Evolutionary conservation across 2,329 filamentous ascomycete species (phyloP).

Genomic region (Colletotrichum liaoningense): DNA sequence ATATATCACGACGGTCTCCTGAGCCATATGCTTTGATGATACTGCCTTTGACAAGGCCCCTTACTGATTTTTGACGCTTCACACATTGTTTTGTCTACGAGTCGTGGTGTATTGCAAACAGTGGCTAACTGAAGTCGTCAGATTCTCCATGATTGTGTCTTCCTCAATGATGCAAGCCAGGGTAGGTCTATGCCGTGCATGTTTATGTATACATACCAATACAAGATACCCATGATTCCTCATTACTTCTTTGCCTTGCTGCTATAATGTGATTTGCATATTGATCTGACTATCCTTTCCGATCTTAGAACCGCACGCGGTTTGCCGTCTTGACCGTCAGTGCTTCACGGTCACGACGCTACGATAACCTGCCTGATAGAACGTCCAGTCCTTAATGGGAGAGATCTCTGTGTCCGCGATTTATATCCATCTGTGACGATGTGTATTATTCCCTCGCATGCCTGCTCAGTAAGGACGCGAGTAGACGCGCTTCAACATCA

Average conservation of each 20-base stretch:
- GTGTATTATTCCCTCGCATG: too few relatives aligned
- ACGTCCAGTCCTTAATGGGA: too few relatives aligned
- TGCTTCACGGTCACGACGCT: too few relatives aligned
- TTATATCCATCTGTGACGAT: too few relatives aligned
- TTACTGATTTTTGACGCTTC: constrained; percentile 35
- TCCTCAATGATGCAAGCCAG: not conserved
- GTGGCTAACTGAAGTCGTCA: constrained; percentile 29
- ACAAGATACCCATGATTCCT: not conserved
- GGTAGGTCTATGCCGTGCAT: not conserved
- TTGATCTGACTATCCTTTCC: too few relatives aligned
- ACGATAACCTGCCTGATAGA: too few relatives aligned
- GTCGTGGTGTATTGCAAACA: constrained; percentile 11
- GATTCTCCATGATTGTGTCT: not conserved
- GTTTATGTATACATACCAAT: not conserved
- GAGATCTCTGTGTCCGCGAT: too few relatives aligned
- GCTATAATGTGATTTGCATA: too few relatives aligned
- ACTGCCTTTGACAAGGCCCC: constrained; percentile 38
- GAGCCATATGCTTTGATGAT: constrained; percentile 39
- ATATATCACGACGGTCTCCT: constrained; percentile 39
- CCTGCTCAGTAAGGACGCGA: too few relatives aligned
- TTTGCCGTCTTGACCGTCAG: too few relatives aligned
- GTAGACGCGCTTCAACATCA: not conserved
- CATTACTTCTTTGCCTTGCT: fast-evolving
- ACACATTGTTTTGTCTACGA: constrained; percentile 9
- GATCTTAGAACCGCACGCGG: too few relatives aligned